A percentile compares a stretch with the other conserved stretches of the same genome.
Conservation (phyloP, 352 stramenopile species). For the Pythium insidiosum region DNA sequence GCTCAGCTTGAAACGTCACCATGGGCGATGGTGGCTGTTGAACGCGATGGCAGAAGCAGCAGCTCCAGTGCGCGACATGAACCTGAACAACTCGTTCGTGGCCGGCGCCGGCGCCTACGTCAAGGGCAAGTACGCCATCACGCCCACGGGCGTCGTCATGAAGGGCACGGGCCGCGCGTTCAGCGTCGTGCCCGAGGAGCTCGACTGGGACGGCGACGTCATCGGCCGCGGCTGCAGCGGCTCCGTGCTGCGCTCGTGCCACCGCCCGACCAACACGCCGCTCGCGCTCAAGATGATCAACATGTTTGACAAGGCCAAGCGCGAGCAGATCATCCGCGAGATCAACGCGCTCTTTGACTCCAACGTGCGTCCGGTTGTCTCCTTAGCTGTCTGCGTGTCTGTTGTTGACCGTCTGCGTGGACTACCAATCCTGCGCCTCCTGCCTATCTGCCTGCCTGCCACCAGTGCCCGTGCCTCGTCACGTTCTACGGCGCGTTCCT, state of each 20-base stretch:
- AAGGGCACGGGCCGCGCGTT: slow-evolving; percentile 77
- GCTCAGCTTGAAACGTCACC: no score
- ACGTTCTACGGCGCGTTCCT: slow-evolving; percentile 90
- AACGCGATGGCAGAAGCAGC: no score
- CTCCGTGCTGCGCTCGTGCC: slow-evolving; percentile 54
- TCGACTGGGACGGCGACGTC: slow-evolving; percentile 69
- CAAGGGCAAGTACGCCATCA: slow-evolving; percentile 79
- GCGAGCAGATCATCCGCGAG: slow-evolving; percentile 84
- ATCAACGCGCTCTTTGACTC: slow-evolving; percentile 84
- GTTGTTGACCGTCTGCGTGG: no score
- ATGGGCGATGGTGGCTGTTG: no score
- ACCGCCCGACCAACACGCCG: slow-evolving; percentile 64
- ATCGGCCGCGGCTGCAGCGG: slow-evolving; percentile 69
- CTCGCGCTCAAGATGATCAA: slow-evolving; percentile 87
- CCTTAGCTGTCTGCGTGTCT: no score
- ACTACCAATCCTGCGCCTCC: no score
- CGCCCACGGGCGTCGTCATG: slow-evolving; percentile 64
- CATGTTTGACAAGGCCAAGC: slow-evolving; percentile 82
- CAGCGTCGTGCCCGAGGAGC: slow-evolving; percentile 63
- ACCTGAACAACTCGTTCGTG: slow-evolving; percentile 75
- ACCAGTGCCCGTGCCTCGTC: slow-evolving; percentile 70
- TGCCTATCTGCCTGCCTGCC: no score
- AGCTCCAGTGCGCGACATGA: slow-evolving; percentile 21
- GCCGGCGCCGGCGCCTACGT: slow-evolving; percentile 62
- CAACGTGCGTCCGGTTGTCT: no score